Conservation (phyloP, 192 early-diverging fungal genomes). For the Coemansia sp. region DNA sequence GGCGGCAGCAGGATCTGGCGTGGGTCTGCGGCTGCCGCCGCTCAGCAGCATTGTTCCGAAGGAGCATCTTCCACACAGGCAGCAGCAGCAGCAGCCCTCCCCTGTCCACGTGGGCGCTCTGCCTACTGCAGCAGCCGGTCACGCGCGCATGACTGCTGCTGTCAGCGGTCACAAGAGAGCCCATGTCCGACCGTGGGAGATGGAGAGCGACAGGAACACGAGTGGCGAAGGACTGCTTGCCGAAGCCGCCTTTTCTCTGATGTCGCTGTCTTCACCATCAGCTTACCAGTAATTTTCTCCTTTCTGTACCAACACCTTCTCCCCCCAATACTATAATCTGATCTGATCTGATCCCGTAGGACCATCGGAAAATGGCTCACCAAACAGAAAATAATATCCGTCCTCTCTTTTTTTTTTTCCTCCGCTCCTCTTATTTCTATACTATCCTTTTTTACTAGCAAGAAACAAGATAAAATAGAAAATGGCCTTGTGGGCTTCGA, state of each 20-base stretch:
- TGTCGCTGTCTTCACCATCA: slow-evolving; percentile 27
- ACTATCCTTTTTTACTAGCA: background rate
- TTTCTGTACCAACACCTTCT: background rate
- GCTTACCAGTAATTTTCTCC: background rate
- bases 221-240: slow-evolving; percentile 34
- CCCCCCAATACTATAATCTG: background rate
- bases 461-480: background rate
- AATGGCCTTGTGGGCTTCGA: slow-evolving; percentile 56
- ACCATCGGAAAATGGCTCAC: background rate
- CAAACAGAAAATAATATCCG: background rate
- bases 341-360: background rate
- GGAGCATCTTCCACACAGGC: slow-evolving; percentile 13
- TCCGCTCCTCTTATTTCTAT: background rate
- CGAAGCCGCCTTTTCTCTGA: slow-evolving; percentile 55
- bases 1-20: slow-evolving; percentile 1
- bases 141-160: slow-evolving; percentile 17
- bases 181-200: slow-evolving; percentile 54
- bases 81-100: background rate
- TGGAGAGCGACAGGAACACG: background rate
- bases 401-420: background rate
- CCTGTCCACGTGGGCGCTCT: background rate
- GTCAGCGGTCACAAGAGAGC: background rate
- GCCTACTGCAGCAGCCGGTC: slow-evolving; percentile 7
- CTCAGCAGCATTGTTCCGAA: slow-evolving; percentile 49
- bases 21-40: slow-evolving; percentile 33